A percentile compares a stretch with the other conserved stretches of the same genome.
Conservation (phyloP, 306 rosid genomes). For the Prunus salicina region DNA sequence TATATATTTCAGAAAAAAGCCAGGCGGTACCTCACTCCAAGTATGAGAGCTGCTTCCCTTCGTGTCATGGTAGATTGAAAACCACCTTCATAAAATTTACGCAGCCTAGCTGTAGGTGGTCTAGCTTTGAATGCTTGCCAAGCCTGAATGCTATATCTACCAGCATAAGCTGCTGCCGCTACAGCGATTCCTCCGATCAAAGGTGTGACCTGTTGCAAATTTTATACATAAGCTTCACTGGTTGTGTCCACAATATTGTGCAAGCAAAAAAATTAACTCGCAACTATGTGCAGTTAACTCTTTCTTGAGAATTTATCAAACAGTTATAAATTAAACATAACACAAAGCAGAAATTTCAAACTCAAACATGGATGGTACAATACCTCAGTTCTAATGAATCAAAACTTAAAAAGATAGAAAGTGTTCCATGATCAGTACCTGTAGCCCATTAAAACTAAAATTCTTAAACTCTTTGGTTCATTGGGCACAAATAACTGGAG, state of each 20-base stretch:
- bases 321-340: not conserved
- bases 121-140: conserved; percentile 83
- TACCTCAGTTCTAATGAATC: not conserved
- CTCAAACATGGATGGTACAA: not conserved
- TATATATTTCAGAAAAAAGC: not conserved
- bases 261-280: not conserved
- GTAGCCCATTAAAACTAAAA: not conserved
- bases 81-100: conserved; percentile 81
- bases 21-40: conserved; percentile 63
- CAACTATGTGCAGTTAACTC: not conserved
- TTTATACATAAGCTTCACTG: not conserved
- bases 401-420: not conserved
- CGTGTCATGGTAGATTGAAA: conserved; percentile 67
- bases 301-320: not conserved
- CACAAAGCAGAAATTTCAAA: too few relatives aligned
- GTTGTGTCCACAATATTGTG: not conserved
- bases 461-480: not conserved
- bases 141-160: conserved; percentile 63
- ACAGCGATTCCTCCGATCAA: conserved; percentile 61
- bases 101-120: conserved; percentile 42
- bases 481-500: not conserved
- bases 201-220: conserved; percentile 48
- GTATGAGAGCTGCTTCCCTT: conserved; percentile 80
- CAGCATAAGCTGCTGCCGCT: conserved; percentile 86
- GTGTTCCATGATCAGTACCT: not conserved